phyloP scores from a whole-genome alignment of 1,284 basidiomycete species.

The Pascua guehoae region DNA sequence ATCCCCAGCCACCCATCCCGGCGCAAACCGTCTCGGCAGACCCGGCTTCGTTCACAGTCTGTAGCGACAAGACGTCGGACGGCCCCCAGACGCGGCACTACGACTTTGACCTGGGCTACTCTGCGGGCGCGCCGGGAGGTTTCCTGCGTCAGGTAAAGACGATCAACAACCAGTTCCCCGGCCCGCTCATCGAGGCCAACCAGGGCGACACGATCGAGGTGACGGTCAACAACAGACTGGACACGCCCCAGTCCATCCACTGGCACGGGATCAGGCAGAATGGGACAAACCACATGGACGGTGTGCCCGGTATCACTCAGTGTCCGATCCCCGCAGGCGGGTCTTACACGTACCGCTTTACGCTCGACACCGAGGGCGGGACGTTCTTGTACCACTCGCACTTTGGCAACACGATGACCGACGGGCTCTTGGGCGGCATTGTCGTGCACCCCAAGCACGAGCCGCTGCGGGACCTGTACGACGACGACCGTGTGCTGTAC shows the following conservation, averaged over 20 bases:
- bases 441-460: slow-evolving; percentile 29
- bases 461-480: slow-evolving; percentile 17
- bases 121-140: neutral
- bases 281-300: slow-evolving; percentile 28
- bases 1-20: neutral
- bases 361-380: slow-evolving; percentile 26
- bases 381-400: slow-evolving; percentile 39
- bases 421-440: slow-evolving; percentile 28
- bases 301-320: slow-evolving; percentile 31
- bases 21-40: neutral
- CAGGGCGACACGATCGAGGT: slow-evolving; percentile 28
- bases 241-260: slow-evolving; percentile 21
- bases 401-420: slow-evolving; percentile 28
- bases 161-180: slow-evolving; percentile 9
- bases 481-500: slow-evolving; percentile 26
- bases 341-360: slow-evolving; percentile 53
- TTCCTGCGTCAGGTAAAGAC: slow-evolving; percentile 2
- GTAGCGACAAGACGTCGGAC: too few species aligned
- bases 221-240: slow-evolving; percentile 26
- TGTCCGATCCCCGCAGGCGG: slow-evolving; percentile 56
- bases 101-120: neutral
- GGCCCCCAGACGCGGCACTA: neutral
- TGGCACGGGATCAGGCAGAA: slow-evolving; percentile 36
- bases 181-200: slow-evolving; percentile 32
- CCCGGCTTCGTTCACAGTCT: neutral